These are phyloP conservation scores for Pleurotus salmoneostramineus DNA, from an alignment of 768 basidiomycete genomes.

Conservation along the genomic window DNA sequence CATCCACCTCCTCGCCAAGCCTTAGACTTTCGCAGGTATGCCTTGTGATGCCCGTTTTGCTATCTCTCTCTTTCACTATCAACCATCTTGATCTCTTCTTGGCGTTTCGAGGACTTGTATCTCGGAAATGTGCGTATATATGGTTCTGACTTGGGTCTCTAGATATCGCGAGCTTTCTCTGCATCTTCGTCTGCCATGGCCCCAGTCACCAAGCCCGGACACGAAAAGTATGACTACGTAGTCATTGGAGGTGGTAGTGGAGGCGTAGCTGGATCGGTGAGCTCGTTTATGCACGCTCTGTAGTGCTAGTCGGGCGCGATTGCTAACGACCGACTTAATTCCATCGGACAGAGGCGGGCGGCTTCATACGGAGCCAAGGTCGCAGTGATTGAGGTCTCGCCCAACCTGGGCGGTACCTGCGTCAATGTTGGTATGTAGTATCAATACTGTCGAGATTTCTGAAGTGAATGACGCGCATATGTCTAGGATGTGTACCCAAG, in stretches of 20 bases:
- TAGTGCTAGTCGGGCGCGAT: neutral
- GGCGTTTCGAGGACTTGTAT: neutral
- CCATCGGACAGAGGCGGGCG: constrained; percentile 71
- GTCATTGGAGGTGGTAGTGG: constrained; percentile 94
- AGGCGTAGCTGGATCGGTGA: constrained; percentile 82
- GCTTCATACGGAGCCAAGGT: constrained; percentile 91
- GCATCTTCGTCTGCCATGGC: constrained; percentile 49
- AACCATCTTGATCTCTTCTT: no score
- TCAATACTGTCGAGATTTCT: neutral
- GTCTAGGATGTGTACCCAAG: constrained; percentile 91
- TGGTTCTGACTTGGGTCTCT: constrained; percentile 12
- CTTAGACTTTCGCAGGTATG: constrained; percentile 15
- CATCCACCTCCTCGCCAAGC: constrained; percentile 9
- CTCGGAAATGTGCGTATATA: constrained; percentile 12
- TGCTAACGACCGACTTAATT: neutral
- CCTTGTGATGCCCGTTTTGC: neutral
- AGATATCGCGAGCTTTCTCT: constrained; percentile 47
- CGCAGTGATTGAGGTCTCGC: constrained; percentile 78
- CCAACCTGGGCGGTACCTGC: constrained; percentile 87
- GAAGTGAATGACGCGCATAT: neutral
- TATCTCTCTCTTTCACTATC: neutral
- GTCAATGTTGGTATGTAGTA: constrained; percentile 86
- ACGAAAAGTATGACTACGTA: constrained; percentile 77
- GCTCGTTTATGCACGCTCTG: constrained; percentile 18
- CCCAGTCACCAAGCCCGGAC: constrained; percentile 61